Evolutionary conservation across 192 early-diverging fungal genomes (phyloP).

Genomic region (Coemansia sp.): DNA sequence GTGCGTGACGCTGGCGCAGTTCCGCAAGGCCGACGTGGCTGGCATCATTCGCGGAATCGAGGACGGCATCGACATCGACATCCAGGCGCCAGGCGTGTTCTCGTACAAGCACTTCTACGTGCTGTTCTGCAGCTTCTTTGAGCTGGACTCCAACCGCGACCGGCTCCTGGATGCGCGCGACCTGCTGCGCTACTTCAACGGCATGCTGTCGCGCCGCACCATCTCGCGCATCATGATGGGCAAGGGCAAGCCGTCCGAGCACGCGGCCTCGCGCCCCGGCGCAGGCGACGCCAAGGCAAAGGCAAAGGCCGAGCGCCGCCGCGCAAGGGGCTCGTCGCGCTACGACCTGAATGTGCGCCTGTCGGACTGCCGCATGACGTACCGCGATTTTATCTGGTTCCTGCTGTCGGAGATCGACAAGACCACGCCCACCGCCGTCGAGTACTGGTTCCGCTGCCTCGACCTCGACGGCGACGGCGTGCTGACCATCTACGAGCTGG

Average conservation of each 20-base stretch:
- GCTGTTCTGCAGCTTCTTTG: constrained; percentile 96
- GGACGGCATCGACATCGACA: constrained; percentile 63
- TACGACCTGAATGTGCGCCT: constrained; percentile 45
- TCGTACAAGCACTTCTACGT: constrained; percentile 99
- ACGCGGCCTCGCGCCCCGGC: neutral
- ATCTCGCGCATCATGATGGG: constrained; percentile 77
- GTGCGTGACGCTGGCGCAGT: constrained; percentile 75
- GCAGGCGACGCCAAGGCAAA: constrained; percentile 17
- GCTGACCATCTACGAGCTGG: constrained; percentile 80
- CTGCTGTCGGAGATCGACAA: constrained; percentile 83
- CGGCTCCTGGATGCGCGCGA: constrained; percentile 70
- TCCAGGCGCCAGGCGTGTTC: constrained; percentile 77
- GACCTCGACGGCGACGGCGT: constrained; percentile 90
- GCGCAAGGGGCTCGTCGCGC: constrained; percentile 21
- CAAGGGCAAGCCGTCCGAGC: constrained; percentile 52
- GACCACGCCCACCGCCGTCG: constrained; percentile 60
- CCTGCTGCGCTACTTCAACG: constrained; percentile 71
- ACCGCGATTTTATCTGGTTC: constrained; percentile 86
- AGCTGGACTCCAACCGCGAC: constrained; percentile 88
- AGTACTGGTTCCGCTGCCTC: constrained; percentile 92
- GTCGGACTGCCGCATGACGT: constrained; percentile 67
- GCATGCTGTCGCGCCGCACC: constrained; percentile 66
- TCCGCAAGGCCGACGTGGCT: constrained; percentile 64
- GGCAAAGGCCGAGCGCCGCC: constrained; percentile 32
- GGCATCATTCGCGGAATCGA: constrained; percentile 67